Evolutionary conservation across 352 stramenopile species (phyloP).

Genomic region (Pythium rhizo-oryzae): DNA sequence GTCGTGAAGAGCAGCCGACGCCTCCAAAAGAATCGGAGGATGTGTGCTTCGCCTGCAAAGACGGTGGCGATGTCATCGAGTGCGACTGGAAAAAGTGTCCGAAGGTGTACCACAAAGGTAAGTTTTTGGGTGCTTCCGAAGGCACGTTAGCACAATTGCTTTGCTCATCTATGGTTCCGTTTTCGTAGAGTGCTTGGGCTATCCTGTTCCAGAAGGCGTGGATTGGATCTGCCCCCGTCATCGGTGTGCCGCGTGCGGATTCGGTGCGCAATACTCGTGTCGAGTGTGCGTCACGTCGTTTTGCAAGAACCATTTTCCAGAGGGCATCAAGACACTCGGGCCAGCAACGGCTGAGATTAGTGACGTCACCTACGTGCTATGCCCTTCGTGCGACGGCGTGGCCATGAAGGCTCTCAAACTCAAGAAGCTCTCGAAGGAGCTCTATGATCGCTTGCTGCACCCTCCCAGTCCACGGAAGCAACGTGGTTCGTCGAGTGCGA

Average conservation of each 20-base stretch:
- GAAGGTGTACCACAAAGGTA: constrained; percentile 85
- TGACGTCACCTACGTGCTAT: constrained; percentile 63
- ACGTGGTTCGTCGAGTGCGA: neutral
- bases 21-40: constrained; percentile 64
- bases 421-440: constrained; percentile 46
- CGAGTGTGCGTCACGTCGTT: constrained; percentile 79
- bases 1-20: constrained; percentile 37
- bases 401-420: constrained; percentile 38
- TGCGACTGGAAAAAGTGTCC: constrained; percentile 79
- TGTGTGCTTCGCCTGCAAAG: constrained; percentile 86
- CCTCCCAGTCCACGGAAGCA: constrained; percentile 12
- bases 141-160: neutral
- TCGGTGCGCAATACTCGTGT: constrained; percentile 55
- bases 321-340: constrained; percentile 44
- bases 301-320: constrained; percentile 63
- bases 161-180: neutral
- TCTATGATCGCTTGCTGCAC: constrained; percentile 42
- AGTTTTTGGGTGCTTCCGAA: neutral
- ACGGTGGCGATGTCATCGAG: constrained; percentile 78
- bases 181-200: constrained; percentile 70
- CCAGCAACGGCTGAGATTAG: constrained; percentile 54
- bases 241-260: constrained; percentile 64
- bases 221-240: constrained; percentile 73
- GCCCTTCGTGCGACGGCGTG: constrained; percentile 47
- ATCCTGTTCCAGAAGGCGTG: constrained; percentile 52